These are phyloP conservation scores for Talaromyces islandicus DNA, from an alignment of 2,329 filamentous ascomycete species.

Conservation along the genomic window DNA sequence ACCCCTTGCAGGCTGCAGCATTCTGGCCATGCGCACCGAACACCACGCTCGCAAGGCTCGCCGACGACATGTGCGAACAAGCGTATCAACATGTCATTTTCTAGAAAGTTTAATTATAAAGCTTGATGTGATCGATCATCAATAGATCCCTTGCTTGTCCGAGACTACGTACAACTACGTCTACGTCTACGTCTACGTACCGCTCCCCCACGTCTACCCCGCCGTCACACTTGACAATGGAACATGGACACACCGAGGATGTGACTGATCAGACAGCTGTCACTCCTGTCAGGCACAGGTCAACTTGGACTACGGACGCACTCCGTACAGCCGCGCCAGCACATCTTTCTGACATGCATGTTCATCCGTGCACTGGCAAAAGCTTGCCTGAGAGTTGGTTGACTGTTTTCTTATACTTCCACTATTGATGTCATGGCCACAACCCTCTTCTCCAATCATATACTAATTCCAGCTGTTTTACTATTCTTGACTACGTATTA, in stretches of 20 bases:
- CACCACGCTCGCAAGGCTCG: no score
- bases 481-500: no score
- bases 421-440: background rate
- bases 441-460: background rate
- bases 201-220: background rate
- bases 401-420: no score
- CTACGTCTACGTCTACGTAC: no score
- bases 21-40: background rate
- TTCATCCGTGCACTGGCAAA: no score
- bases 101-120: background rate
- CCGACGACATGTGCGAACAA: background rate
- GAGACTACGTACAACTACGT: no score
- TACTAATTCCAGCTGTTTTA: no score
- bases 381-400: background rate
- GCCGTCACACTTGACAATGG: background rate
- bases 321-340: background rate
- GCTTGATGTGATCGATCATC: background rate
- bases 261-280: background rate
- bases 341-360: no score
- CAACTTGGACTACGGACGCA: no score
- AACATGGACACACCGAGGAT: background rate
- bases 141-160: background rate
- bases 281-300: background rate
- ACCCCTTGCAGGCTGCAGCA: background rate
- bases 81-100: background rate